Conservation (phyloP, 2,329 filamentous ascomycete genomes). For the Ascochyta lentis region DNA sequence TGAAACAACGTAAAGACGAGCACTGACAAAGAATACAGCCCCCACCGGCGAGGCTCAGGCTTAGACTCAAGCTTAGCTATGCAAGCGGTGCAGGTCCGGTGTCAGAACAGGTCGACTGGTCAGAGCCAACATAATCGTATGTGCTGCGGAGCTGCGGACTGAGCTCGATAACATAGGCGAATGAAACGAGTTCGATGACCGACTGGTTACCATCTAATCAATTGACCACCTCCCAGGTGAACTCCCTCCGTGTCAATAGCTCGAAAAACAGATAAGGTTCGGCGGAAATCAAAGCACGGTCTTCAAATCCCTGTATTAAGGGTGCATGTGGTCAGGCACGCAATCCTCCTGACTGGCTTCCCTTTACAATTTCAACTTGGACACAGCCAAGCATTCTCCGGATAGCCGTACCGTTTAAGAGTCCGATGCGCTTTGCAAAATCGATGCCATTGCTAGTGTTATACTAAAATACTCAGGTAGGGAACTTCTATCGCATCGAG, state of each 20-base stretch:
- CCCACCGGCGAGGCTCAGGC: slow-evolving; percentile 70
- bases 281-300: background rate
- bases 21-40: slow-evolving; percentile 61
- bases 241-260: background rate
- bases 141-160: background rate
- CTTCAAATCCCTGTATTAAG: slow-evolving; percentile 2
- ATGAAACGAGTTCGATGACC: slow-evolving; percentile 13
- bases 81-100: slow-evolving; percentile 72
- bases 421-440: background rate
- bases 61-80: slow-evolving; percentile 86
- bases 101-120: slow-evolving; percentile 96
- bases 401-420: background rate
- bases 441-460: background rate
- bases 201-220: background rate
- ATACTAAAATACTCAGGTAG: background rate
- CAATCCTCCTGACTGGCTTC: slow-evolving; percentile 2
- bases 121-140: slow-evolving; percentile 67
- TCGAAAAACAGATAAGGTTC: background rate
- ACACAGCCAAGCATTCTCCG: slow-evolving; percentile 16
- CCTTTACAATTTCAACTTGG: background rate
- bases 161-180: slow-evolving; percentile 6
- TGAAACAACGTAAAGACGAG: background rate
- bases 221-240: slow-evolving; percentile 1
- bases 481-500: background rate
- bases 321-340: slow-evolving; percentile 14